Base-by-base conservation (phyloP, 2,329 filamentous ascomycete species). In the Ceratocystis cubensis region DNA sequence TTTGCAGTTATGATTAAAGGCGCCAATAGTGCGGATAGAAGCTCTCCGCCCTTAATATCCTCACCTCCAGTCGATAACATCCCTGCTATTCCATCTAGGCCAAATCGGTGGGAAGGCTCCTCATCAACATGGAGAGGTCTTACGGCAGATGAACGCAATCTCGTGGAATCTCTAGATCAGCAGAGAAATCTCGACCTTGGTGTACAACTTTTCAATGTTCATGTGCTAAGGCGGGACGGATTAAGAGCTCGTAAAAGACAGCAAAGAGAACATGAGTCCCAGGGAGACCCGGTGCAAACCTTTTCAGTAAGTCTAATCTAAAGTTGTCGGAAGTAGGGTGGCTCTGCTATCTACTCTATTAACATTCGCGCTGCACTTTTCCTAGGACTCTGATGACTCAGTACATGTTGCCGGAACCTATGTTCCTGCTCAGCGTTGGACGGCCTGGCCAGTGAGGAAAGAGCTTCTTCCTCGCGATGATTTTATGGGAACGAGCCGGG, bases 141-240 rank as follows among this genome's bases (percentile, higher is more conserved):
- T 67, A 90, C 86, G 1, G 77, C 79, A 63, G 76, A 81, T 41
- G 88, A 91, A 68, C 81, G 87, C 15, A 79, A 81, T 6, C 79
- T 89, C 1, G 82, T 82, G 67, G 77, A 80, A 4, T 85, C 86
- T 6, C 77, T 96, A 66, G 82, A 87, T 67, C 80, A 83, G 59
- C 73, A 85, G 17, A 79, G 83, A 45, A 82, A 87, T 48, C 78
- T 81, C 65, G 87, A 96, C 72, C 77, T 96, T 10, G 80, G 84
- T 0, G 76, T 86, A 57, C 92, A 96, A 76, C 77, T 96, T 4
- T 96, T 89, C 76, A 90, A 94, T 74, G 81, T 87, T 0, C 87
- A 88, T 75, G 82, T 82, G 45, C 77, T 95, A 65, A 91, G 87
- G 74, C 57, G 66, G 15, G 61, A 64, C 7, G 67, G 66, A 2